Conservation (phyloP, 78 protist species). For the Pigoraptor vietnamica region DNA sequence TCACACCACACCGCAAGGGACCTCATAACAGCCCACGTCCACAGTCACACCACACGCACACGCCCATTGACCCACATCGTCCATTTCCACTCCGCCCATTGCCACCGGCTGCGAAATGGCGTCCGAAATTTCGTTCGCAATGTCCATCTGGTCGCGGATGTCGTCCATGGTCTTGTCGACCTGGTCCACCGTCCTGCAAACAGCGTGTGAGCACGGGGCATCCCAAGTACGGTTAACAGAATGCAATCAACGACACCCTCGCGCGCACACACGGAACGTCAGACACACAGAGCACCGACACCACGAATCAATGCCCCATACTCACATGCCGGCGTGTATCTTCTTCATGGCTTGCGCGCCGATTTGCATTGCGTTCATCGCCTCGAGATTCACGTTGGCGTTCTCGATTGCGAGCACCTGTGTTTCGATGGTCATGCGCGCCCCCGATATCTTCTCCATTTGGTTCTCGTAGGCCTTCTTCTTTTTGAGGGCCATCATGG, state of each 20-base stretch:
- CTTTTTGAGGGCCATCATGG: constrained; percentile 24
- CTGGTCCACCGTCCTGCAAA: constrained; percentile 2
- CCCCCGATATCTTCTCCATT: background rate
- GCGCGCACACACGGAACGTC: too few species aligned
- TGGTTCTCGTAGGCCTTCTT: constrained; percentile 38
- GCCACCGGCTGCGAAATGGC: background rate
- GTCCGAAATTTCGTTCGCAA: constrained; percentile 7
- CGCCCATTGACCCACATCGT: too few species aligned
- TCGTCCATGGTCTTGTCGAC: constrained; percentile 21
- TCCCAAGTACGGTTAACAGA: too few species aligned
- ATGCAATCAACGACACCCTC: too few species aligned
- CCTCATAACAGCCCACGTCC: too few species aligned
- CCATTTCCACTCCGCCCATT: too few species aligned
- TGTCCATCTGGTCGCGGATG: constrained; percentile 17
- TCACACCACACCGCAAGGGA: too few species aligned
- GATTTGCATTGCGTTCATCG: constrained; percentile 6
- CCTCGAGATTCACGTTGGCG: constrained; percentile 1
- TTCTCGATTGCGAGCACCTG: constrained; percentile 26
- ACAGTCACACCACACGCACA: too few species aligned
- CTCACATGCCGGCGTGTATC: constrained; percentile 17
- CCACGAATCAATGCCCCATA: too few species aligned
- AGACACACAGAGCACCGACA: too few species aligned
- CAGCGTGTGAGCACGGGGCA: too few species aligned
- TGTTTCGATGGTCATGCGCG: background rate
- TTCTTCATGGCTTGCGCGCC: constrained; percentile 11